Conservation (phyloP, 164 flowering plant genomes). For the Amborella trichopoda region DNA sequence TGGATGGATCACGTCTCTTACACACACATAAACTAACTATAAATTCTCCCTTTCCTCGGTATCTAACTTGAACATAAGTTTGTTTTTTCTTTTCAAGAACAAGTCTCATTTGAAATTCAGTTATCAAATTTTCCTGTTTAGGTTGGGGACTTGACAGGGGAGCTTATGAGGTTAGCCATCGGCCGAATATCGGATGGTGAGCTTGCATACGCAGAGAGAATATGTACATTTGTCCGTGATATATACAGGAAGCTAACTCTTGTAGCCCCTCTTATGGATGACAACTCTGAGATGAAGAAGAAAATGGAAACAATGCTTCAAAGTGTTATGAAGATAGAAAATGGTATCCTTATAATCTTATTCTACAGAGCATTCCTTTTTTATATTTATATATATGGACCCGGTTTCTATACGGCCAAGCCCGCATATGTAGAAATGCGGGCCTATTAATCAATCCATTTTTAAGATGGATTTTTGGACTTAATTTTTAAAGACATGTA, state of each 20-base stretch:
- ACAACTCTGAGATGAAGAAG: slow-evolving; percentile 60
- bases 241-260: slow-evolving; percentile 73
- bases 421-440: too few relatives aligned
- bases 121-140: slow-evolving; percentile 16
- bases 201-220: slow-evolving; percentile 62
- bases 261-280: slow-evolving; percentile 73
- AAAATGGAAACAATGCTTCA: slow-evolving; percentile 98
- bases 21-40: too few relatives aligned
- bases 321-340: slow-evolving; percentile 87
- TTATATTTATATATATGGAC: too few relatives aligned
- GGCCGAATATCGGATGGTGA: slow-evolving; percentile 91
- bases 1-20: too few relatives aligned
- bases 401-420: too few relatives aligned
- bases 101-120: background rate
- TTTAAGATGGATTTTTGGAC: too few relatives aligned
- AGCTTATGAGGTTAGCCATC: slow-evolving; percentile 89
- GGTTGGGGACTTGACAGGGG: slow-evolving; percentile 93
- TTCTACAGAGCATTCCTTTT: too few relatives aligned
- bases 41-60: too few relatives aligned
- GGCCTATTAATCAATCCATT: too few relatives aligned
- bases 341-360: too few relatives aligned
- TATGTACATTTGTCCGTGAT: slow-evolving; percentile 75
- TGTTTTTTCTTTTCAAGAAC: background rate
- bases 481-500: too few relatives aligned
- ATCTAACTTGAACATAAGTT: too few relatives aligned